Base-by-base conservation (phyloP, 306 rosid species). In the Prosopis cineraria region DNA sequence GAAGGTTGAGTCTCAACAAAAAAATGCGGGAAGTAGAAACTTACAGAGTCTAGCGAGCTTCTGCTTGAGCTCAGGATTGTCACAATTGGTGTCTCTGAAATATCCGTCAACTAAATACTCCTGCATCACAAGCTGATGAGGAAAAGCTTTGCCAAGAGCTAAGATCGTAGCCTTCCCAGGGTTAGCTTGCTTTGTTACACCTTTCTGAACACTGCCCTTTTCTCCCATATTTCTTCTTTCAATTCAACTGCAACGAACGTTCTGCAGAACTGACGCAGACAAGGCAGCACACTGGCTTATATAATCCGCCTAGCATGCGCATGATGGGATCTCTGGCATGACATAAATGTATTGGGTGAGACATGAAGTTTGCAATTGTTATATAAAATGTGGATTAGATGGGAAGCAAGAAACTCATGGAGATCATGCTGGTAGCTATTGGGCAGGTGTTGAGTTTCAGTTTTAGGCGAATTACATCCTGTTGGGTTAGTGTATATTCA, bases 101-200 rank as follows among this genome's bases (percentile, higher is more conserved):
- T 95, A 95, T 40, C 98, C 93, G 44, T 95, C 98, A 60, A 95
- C 98, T 39, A 95, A 85, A 69, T 83, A 95, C 40, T 95, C 98
- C 81, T 92, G 98, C 91, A 91, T 89, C 48, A 92, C 93, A 70
- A 92, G 95, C 78, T 94, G 98, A 76, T 90, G 97, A 72, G 98
- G 98, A 77, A 94, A 92, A 55, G 98, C 98, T 76, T 92, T 95
- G 43, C 98, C 98, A 73, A 95, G 93, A 81, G 98, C 93, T 75
- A 95, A 66, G 72, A 95, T 88, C 5, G 90, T 86, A 29, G 98
- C 98, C 71, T 82, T 92, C 2, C 94, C 89, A 0, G 90, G 85
- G 65, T 36, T 88, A 55, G 87, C 81, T 63, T 82, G 80, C 85
- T 73, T 87, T 76, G 82, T 59, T 37, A 71, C 84, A 65, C 64